These are phyloP conservation scores for Aspergillus sergii DNA, from an alignment of 2,329 filamentous ascomycete genomes.

Conservation along the genomic window DNA sequence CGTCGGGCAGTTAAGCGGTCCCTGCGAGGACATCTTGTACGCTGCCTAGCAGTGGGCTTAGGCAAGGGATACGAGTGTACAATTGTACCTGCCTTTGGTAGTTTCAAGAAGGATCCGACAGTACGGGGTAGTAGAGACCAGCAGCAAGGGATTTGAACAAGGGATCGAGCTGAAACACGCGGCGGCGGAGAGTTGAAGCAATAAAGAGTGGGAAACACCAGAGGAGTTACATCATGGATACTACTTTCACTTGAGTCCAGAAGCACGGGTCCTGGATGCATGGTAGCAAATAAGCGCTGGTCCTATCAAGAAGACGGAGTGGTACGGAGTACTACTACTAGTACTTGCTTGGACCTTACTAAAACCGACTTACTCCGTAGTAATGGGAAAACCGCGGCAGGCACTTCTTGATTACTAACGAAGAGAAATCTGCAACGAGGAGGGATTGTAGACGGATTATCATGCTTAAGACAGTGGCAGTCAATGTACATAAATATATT, in stretches of 20 bases:
- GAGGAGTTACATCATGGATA: background rate
- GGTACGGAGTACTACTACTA: background rate
- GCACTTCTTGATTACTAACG: background rate
- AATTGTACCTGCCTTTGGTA: conserved; percentile 2
- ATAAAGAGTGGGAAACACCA: background rate
- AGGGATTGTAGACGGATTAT: background rate
- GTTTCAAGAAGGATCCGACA: background rate
- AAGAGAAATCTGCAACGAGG: too few species aligned
- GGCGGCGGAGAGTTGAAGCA: background rate
- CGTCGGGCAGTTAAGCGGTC: background rate
- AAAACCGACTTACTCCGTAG: too few species aligned
- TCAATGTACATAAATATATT: too few species aligned
- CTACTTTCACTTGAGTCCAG: background rate
- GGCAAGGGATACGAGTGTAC: conserved; percentile 1
- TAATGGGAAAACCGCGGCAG: background rate
- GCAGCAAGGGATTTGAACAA: conserved; percentile 12
- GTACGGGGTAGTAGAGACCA: background rate
- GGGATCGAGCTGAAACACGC: conserved; percentile 9
- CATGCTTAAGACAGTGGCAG: background rate
- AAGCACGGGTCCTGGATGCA: background rate
- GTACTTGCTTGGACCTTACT: background rate
- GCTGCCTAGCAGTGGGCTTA: background rate
- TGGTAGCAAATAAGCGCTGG: background rate
- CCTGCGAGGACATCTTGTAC: background rate
- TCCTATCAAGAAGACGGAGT: background rate